Evolutionary conservation across 768 basidiomycete species (phyloP).

Genomic region (Fomitopsis pulvina): DNA sequence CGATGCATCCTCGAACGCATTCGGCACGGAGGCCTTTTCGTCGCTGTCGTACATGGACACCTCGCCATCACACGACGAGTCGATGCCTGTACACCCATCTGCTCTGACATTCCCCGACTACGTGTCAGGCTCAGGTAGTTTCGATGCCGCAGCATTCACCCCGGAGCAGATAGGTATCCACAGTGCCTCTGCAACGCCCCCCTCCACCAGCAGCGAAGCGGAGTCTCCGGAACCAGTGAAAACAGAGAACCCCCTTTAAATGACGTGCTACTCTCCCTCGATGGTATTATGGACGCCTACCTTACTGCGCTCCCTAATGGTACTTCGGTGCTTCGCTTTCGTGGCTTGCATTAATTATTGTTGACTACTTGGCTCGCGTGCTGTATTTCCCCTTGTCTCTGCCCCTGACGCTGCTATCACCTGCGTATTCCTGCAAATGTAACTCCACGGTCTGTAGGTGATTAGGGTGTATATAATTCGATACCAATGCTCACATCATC

Average conservation of each 20-base stretch:
- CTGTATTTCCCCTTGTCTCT: slow-evolving; percentile 19
- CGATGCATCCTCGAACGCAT: slow-evolving; percentile 55
- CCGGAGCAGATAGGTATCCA: slow-evolving; percentile 58
- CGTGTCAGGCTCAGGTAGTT: slow-evolving; percentile 46
- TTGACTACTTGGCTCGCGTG: slow-evolving; percentile 13
- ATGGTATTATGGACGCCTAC: slow-evolving; percentile 8
- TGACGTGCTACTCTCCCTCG: neutral
- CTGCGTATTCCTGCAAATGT: slow-evolving; percentile 16
- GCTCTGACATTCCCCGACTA: slow-evolving; percentile 72
- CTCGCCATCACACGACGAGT: slow-evolving; percentile 55
- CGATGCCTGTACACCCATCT: slow-evolving; percentile 53
- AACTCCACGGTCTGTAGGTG: slow-evolving; percentile 11
- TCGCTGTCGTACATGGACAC: slow-evolving; percentile 76
- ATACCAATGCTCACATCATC: neutral
- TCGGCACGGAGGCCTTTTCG: slow-evolving; percentile 63
- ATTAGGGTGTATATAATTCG: neutral
- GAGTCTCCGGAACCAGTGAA: slow-evolving; percentile 61
- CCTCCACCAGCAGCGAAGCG: slow-evolving; percentile 47
- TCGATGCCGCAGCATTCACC: slow-evolving; percentile 65
- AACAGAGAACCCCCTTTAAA: slow-evolving; percentile 43
- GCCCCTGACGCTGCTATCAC: slow-evolving; percentile 8
- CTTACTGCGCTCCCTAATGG: slow-evolving; percentile 14
- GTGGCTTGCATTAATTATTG: slow-evolving; percentile 23
- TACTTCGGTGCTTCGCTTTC: slow-evolving; percentile 15
- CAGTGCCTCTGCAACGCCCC: slow-evolving; percentile 35